These are phyloP conservation scores for Penicillium sp. DNA, from an alignment of 2,329 filamentous ascomycete species.

Conservation along the genomic window DNA sequence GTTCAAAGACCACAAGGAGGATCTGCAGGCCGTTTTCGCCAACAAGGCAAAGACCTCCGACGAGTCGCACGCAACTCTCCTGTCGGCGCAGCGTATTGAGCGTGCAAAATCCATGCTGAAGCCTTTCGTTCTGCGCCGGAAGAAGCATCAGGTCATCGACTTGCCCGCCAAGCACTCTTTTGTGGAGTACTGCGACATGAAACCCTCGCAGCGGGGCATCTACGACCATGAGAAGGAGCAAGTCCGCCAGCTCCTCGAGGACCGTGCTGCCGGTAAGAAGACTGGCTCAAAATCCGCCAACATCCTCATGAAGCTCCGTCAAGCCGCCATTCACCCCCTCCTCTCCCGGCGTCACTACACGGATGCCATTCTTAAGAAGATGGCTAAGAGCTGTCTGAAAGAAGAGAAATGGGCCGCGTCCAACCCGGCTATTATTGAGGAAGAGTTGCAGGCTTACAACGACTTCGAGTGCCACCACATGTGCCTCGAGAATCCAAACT, in stretches of 20 bases:
- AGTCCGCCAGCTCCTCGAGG: constrained; percentile 61
- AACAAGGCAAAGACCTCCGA: constrained; percentile 83
- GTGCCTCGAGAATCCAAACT: constrained; percentile 55
- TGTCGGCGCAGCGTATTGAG: constrained; percentile 84
- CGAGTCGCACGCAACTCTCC: constrained; percentile 71
- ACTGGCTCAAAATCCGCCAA: constrained; percentile 60
- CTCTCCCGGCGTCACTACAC: constrained; percentile 81
- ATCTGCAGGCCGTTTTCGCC: constrained; percentile 85
- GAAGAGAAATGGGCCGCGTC: constrained; percentile 59
- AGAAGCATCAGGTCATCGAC: constrained; percentile 90
- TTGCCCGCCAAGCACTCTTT: constrained; percentile 77
- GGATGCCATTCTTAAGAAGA: constrained; percentile 72
- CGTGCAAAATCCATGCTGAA: constrained; percentile 89
- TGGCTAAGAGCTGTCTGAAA: constrained; percentile 74
- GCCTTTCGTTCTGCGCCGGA: constrained; percentile 89
- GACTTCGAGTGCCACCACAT: constrained; percentile 65
- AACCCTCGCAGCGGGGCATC: constrained; percentile 67
- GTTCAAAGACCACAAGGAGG: constrained; percentile 74
- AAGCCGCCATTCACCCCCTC: constrained; percentile 88
- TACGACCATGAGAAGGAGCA: constrained; percentile 71
- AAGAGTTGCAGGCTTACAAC: constrained; percentile 57
- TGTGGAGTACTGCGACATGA: constrained; percentile 81
- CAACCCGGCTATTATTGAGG: constrained; percentile 54
- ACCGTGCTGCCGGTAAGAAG: constrained; percentile 58
- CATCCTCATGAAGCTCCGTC: constrained; percentile 85